A percentile compares a stretch with the other conserved stretches of the same genome.
Evolutionary conservation across 2,329 filamentous ascomycete species (phyloP).

Genomic region (Chrysosporium keratinophilum): DNA sequence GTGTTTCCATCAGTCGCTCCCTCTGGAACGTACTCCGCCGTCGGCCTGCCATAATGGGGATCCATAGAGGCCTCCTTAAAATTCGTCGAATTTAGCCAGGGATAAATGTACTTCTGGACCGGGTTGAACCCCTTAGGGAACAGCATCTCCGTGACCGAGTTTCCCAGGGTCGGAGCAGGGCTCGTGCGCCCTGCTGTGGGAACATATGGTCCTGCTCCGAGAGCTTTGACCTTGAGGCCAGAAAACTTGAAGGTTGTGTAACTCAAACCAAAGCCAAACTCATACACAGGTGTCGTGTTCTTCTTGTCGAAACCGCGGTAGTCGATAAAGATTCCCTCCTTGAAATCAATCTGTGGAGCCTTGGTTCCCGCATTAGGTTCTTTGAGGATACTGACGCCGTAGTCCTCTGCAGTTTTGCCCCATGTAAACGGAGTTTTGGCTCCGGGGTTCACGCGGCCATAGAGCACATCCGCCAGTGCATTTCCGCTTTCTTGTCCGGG

Average conservation of each 20-base stretch:
- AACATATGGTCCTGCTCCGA: constrained; percentile 41
- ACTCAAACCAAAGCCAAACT: constrained; percentile 50
- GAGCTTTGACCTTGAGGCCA: constrained; percentile 41
- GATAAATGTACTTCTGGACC: constrained; percentile 51
- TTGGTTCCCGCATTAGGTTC: constrained; percentile 47
- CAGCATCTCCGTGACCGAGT: constrained; percentile 43
- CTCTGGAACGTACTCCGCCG: constrained; percentile 42
- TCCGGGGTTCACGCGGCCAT: constrained; percentile 54
- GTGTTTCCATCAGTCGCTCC: constrained; percentile 44
- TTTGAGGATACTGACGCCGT: constrained; percentile 48
- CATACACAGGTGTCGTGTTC: constrained; percentile 46
- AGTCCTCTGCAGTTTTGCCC: constrained; percentile 44
- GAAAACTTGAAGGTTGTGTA: constrained; percentile 52
- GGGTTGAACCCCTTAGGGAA: constrained; percentile 45
- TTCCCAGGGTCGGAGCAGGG: constrained; percentile 45
- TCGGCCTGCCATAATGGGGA: constrained; percentile 44
- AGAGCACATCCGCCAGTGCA: constrained; percentile 61
- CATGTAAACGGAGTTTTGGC: constrained; percentile 55
- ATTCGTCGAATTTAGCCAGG: constrained; percentile 52
- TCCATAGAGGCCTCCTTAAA: constrained; percentile 43
- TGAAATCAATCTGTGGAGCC: constrained; percentile 50
- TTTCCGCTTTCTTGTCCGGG: constrained; percentile 69
- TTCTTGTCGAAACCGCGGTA: constrained; percentile 43
- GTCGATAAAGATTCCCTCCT: constrained; percentile 52
- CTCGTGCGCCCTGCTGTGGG: constrained; percentile 44